phyloP scores from a whole-genome alignment of 306 rosid species.

The Cucumis hystrix region DNA sequence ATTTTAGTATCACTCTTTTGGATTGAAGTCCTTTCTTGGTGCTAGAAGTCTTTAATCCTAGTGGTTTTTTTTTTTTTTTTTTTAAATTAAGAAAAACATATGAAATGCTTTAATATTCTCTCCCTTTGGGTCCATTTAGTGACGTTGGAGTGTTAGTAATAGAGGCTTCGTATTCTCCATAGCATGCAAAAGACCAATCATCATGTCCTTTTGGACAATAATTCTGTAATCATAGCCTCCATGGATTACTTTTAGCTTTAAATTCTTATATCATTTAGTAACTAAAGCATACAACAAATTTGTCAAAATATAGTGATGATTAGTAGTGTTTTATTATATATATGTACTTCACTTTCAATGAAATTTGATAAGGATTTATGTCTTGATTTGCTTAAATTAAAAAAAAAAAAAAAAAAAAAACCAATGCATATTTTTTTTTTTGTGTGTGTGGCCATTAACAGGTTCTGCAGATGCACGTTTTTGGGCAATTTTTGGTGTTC shows the following conservation, averaged over 20 bases:
- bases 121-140: not conserved
- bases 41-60: too few species aligned
- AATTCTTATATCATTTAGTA: not conserved
- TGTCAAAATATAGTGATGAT: not conserved
- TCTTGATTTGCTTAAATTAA: too few species aligned
- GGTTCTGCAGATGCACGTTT: conserved; percentile 55
- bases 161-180: not conserved
- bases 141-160: not conserved
- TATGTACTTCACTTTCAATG: not conserved
- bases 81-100: too few species aligned
- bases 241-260: not conserved
- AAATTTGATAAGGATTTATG: not conserved
- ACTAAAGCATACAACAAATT: not conserved
- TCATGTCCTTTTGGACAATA: not conserved
- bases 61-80: too few species aligned
- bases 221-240: not conserved
- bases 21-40: too few species aligned
- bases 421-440: not conserved
- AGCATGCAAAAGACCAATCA: not conserved
- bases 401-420: too few species aligned
- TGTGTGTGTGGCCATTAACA: conserved; percentile 10
- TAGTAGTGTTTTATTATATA: not conserved
- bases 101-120: not conserved
- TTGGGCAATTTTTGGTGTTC: conserved; percentile 45
- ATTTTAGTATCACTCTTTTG: too few species aligned